These are phyloP conservation scores for Fusarium foetens DNA, from an alignment of 2,329 filamentous ascomycete genomes.

Conservation along the genomic window DNA sequence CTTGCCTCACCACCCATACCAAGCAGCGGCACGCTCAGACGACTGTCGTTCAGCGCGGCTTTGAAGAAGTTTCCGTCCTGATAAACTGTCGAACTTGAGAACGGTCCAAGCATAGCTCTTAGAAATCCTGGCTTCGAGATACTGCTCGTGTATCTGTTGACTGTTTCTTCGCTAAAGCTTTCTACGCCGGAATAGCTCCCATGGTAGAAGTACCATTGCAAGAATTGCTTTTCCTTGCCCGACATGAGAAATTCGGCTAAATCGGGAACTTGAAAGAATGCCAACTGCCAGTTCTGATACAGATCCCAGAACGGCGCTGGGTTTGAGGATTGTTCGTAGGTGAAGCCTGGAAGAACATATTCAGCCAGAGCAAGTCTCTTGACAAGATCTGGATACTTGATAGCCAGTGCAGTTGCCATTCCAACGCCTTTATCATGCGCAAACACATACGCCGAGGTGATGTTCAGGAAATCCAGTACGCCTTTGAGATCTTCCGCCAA, in stretches of 20 bases:
- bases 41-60: slow-evolving; percentile 31
- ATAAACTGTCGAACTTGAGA: slow-evolving; percentile 46
- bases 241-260: slow-evolving; percentile 58
- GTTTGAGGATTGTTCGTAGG: slow-evolving; percentile 48
- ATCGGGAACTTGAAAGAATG: slow-evolving; percentile 59
- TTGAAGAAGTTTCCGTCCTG: slow-evolving; percentile 53
- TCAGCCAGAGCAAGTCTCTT: slow-evolving; percentile 52
- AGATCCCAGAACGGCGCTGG: slow-evolving; percentile 52
- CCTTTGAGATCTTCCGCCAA: slow-evolving; percentile 52
- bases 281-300: slow-evolving; percentile 55
- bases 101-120: slow-evolving; percentile 52
- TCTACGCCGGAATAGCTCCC: slow-evolving; percentile 53
- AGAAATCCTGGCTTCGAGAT: slow-evolving; percentile 58
- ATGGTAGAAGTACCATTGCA: slow-evolving; percentile 60
- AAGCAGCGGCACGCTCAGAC: slow-evolving; percentile 32
- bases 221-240: slow-evolving; percentile 54
- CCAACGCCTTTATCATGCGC: slow-evolving; percentile 59
- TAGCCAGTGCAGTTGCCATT: slow-evolving; percentile 53
- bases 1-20: slow-evolving; percentile 45
- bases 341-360: slow-evolving; percentile 55
- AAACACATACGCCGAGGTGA: slow-evolving; percentile 55
- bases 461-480: slow-evolving; percentile 55
- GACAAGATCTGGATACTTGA: slow-evolving; percentile 50
- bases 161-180: slow-evolving; percentile 51
- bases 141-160: slow-evolving; percentile 52